Percentiles rank a stretch among this genome's conserved stretches.
These are phyloP conservation scores for Sclerotiophoma versabilis DNA, from an alignment of 2,329 filamentous ascomycete genomes.

Conservation along the genomic window DNA sequence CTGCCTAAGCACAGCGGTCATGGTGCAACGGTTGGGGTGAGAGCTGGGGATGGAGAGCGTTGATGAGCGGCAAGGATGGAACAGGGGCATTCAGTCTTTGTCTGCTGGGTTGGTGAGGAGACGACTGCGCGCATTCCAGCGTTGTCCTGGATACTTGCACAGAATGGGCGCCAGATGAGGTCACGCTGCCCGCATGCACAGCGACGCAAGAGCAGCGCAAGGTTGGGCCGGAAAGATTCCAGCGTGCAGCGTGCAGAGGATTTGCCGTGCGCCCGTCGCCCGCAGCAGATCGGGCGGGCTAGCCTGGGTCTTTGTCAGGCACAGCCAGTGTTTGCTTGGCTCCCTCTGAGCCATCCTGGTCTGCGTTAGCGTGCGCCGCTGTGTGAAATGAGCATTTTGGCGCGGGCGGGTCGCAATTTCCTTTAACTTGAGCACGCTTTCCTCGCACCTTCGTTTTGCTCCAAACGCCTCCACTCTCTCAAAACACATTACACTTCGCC, in stretches of 20 bases:
- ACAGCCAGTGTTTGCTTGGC: slow-evolving; percentile 15
- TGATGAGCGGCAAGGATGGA: slow-evolving; percentile 9
- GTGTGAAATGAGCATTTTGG: slow-evolving; percentile 12
- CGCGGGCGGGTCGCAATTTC: slow-evolving; percentile 16
- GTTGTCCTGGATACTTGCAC: slow-evolving; percentile 15
- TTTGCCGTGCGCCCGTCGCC: slow-evolving; percentile 18
- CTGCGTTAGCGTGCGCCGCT: slow-evolving; percentile 16
- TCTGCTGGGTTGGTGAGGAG: slow-evolving; percentile 2
- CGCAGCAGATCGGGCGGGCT: slow-evolving; percentile 17
- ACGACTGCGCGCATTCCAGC: slow-evolving; percentile 8
- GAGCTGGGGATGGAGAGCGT: slow-evolving; percentile 18
- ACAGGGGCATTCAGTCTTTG: neutral
- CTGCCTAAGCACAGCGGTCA: slow-evolving; percentile 24
- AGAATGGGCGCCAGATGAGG: slow-evolving; percentile 14
- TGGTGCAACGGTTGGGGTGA: slow-evolving; percentile 29
- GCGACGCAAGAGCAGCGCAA: slow-evolving; percentile 13
- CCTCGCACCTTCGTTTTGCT: slow-evolving; percentile 19
- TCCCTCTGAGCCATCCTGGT: slow-evolving; percentile 3
- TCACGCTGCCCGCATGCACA: slow-evolving; percentile 5
- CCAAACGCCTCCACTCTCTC: slow-evolving; percentile 32
- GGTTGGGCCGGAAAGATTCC: slow-evolving; percentile 14
- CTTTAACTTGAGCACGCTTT: slow-evolving; percentile 14
- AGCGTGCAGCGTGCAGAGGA: slow-evolving; percentile 19
- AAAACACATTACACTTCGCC: slow-evolving; percentile 20
- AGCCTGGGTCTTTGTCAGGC: slow-evolving; percentile 13